Conservation (phyloP, 805 yeast genomes). For the Wickerhamomyces chambardii region DNA sequence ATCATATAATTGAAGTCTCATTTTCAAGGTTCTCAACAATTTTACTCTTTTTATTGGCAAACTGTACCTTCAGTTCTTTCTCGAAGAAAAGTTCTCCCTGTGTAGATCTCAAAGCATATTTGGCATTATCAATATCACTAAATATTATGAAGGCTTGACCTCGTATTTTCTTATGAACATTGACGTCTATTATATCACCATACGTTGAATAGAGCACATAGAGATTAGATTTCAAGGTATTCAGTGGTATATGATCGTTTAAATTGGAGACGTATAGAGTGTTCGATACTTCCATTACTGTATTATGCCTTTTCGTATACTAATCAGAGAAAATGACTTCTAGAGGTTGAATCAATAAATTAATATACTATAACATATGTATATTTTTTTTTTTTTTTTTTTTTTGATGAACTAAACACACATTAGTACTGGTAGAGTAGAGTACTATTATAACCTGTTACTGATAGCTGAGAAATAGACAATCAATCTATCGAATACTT, state of each 20-base stretch:
- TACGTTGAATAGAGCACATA: conserved; percentile 51
- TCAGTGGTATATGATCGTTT: conserved; percentile 42
- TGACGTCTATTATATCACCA: conserved; percentile 55
- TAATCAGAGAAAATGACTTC: too few relatives aligned
- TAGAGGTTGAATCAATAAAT: too few relatives aligned
- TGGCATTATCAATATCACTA: conserved; percentile 39
- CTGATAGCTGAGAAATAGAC: too few relatives aligned
- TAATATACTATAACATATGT: too few relatives aligned
- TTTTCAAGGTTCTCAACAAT: conserved; percentile 10
- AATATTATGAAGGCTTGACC: conserved; percentile 65
- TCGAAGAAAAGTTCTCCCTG: conserved; percentile 44
- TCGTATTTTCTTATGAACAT: conserved; percentile 34
- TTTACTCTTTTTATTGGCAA: conserved; percentile 25
- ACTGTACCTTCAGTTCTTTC: conserved; percentile 36
- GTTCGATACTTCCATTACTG: conserved; percentile 19
- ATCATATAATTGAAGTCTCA: too few relatives aligned
- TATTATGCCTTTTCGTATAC: neutral
- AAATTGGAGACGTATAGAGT: conserved; percentile 55
- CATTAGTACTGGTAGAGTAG: too few relatives aligned
- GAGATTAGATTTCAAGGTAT: conserved; percentile 39
- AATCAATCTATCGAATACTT: too few relatives aligned
- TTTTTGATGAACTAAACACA: too few relatives aligned
- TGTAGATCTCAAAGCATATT: conserved; percentile 36
- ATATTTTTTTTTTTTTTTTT: too few relatives aligned
- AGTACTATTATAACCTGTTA: too few relatives aligned